phyloP scores from a whole-genome alignment of 306 rosid genomes.

The Coriaria nepalensis region DNA sequence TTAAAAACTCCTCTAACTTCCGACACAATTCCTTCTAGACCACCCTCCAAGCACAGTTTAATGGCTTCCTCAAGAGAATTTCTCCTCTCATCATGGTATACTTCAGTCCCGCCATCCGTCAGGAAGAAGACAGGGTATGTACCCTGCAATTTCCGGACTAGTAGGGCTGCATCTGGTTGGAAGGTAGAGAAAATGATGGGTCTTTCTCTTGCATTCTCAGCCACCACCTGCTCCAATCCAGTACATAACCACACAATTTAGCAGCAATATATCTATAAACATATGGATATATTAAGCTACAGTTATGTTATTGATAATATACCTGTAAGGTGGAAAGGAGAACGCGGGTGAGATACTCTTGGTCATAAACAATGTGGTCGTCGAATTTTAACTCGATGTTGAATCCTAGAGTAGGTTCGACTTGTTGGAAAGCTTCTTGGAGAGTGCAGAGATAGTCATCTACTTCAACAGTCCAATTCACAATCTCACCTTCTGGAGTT shows the following conservation, averaged over 20 bases:
- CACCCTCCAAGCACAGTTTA: conserved; percentile 67
- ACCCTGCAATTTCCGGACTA: conserved; percentile 25
- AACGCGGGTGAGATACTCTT: conserved; percentile 17
- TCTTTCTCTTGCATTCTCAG: conserved; percentile 27
- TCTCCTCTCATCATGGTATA: conserved; percentile 62
- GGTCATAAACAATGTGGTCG: conserved; percentile 30
- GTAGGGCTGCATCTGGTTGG: conserved; percentile 40
- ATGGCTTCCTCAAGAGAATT: conserved; percentile 89
- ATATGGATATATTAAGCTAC: background rate
- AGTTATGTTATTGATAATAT: background rate
- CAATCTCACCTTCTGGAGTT: conserved; percentile 28
- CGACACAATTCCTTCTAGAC: conserved; percentile 76
- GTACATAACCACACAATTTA: background rate
- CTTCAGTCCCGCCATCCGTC: conserved; percentile 77
- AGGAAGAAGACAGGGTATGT: conserved; percentile 60
- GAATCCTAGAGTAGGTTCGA: conserved; percentile 36
- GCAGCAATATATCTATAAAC: background rate
- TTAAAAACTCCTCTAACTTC: conserved; percentile 63
- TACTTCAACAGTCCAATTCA: conserved; percentile 32
- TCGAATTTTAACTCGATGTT: conserved; percentile 45
- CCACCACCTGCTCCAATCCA: conserved; percentile 21
- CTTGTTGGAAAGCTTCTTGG: conserved; percentile 32
- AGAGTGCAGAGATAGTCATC: conserved; percentile 43
- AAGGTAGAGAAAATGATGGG: conserved; percentile 39
- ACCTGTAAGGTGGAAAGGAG: conserved; percentile 28